A percentile compares a stretch with the other conserved stretches of the same genome.
Evolutionary conservation across 169 alveolate species (phyloP).

Genomic region (Eimeria praecox): DNA sequence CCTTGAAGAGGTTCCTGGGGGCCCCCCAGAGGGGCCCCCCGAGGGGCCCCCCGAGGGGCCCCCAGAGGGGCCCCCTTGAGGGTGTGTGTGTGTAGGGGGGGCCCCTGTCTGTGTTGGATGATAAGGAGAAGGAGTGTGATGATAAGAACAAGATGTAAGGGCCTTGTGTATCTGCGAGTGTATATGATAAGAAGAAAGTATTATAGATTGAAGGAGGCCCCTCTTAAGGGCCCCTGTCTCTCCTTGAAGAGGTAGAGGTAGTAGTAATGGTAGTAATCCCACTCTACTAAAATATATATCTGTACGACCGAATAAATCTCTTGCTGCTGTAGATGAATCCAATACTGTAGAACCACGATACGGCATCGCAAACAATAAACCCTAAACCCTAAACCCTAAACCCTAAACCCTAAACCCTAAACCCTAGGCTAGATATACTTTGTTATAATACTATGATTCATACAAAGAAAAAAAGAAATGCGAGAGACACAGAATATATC

Average conservation of each 20-base stretch:
- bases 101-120: neutral
- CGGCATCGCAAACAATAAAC: neutral
- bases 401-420: neutral
- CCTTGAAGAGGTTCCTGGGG: too few relatives aligned
- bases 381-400: constrained; percentile 3
- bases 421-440: neutral
- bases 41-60: neutral
- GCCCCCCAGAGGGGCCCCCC: constrained; percentile 14
- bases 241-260: constrained; percentile 17
- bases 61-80: neutral
- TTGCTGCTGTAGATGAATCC: neutral
- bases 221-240: constrained; percentile 23
- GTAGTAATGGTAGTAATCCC: neutral
- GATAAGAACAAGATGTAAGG: neutral
- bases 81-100: neutral
- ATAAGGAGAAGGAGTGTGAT: neutral
- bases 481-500: neutral
- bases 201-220: neutral
- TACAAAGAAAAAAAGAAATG: neutral
- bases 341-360: neutral
- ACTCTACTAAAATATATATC: neutral
- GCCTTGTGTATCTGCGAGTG: neutral
- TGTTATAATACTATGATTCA: neutral
- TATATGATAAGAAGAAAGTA: neutral
- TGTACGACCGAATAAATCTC: neutral